phyloP scores from a whole-genome alignment of 2,329 filamentous ascomycete species.

The Bipolaris cookei region DNA sequence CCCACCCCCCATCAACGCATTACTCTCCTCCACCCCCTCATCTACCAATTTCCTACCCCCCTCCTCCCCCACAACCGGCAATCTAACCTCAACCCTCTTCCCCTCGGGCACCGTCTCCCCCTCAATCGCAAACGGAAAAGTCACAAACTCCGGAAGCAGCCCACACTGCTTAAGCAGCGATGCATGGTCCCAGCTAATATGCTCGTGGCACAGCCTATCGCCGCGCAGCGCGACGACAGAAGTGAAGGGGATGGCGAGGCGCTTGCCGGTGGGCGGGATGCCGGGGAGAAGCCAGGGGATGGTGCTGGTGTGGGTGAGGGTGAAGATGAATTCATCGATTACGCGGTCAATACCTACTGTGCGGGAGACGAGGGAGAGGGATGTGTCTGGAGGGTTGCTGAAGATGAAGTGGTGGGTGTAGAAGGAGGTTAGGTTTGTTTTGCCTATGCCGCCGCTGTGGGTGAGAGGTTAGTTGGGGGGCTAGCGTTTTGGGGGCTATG shows the following conservation, averaged over 20 bases:
- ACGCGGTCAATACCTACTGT: conserved; percentile 75
- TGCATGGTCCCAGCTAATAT: conserved; percentile 73
- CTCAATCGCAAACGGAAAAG: conserved; percentile 57
- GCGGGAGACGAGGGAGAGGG: conserved; percentile 71
- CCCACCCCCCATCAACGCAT: conserved; percentile 59
- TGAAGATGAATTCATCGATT: conserved; percentile 48
- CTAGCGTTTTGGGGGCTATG: neutral
- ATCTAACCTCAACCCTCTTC: conserved; percentile 62
- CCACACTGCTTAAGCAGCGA: conserved; percentile 67
- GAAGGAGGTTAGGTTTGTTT: conserved; percentile 67
- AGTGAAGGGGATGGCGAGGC: conserved; percentile 66
- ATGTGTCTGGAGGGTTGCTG: conserved; percentile 71
- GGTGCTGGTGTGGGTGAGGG: conserved; percentile 40
- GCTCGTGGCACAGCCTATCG: conserved; percentile 72
- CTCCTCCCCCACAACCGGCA: conserved; percentile 67
- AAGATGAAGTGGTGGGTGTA: conserved; percentile 78
- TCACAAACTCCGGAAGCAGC: conserved; percentile 68
- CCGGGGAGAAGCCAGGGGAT: conserved; percentile 47
- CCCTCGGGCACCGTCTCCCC: conserved; percentile 45
- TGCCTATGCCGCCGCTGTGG: conserved; percentile 68
- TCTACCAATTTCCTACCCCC: conserved; percentile 60
- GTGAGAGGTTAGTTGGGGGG: neutral
- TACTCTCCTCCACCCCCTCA: conserved; percentile 59
- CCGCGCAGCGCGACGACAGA: conserved; percentile 71
- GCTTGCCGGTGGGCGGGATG: conserved; percentile 40